phyloP scores from a whole-genome alignment of 768 basidiomycete species.

The Mycena alexandri region DNA sequence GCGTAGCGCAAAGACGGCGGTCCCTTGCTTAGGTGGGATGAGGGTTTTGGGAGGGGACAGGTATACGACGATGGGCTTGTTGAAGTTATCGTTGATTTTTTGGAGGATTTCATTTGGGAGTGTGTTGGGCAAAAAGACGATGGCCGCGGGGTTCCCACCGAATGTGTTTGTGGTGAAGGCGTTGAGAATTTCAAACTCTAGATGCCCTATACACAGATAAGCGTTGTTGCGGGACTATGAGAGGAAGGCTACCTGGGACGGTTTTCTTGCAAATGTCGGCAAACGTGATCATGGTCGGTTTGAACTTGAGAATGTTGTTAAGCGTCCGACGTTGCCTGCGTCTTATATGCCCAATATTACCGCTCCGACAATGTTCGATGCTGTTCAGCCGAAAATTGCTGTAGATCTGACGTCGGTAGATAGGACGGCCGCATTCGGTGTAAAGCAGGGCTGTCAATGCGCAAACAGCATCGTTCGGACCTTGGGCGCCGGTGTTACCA shows the following conservation, averaged over 20 bases:
- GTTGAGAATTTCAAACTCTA: constrained; percentile 13
- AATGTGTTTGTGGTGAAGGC: constrained; percentile 11
- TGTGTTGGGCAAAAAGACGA: constrained; percentile 18
- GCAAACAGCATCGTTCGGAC: no score
- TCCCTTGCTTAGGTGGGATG: background rate
- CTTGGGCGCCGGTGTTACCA: no score
- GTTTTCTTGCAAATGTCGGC: background rate
- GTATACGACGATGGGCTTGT: constrained; percentile 26
- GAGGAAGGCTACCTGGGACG: background rate
- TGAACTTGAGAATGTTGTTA: no score
- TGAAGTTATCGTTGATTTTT: constrained; percentile 24
- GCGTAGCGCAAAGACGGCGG: constrained; percentile 13
- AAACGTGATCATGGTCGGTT: background rate
- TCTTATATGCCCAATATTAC: no score
- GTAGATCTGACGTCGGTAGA: no score
- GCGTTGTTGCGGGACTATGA: no score
- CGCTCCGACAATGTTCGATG: no score
- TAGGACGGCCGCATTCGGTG: no score
- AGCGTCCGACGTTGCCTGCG: no score
- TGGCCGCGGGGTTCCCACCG: constrained; percentile 26
- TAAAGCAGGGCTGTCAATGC: no score
- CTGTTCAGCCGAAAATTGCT: no score
- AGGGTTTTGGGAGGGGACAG: constrained; percentile 7
- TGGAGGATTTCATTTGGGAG: constrained; percentile 14
- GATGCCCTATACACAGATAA: background rate